A percentile compares a stretch with the other conserved stretches of the same genome.
Conservation (phyloP, 1,139 yeast genomes). For the Geotrichum restrictum region DNA sequence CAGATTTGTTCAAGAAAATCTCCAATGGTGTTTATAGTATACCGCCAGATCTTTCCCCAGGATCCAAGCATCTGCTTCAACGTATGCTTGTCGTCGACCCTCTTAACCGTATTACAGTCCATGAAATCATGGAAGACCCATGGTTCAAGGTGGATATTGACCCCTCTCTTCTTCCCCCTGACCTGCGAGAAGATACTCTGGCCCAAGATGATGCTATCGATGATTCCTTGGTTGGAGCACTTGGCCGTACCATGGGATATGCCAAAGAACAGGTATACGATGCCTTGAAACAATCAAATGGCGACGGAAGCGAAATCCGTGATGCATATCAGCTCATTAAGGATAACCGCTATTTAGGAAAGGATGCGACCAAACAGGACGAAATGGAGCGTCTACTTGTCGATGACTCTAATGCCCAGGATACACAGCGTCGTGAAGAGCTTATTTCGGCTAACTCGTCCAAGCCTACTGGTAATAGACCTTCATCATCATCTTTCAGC, state of each 20-base stretch:
- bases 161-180: conserved; percentile 74
- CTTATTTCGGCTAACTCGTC: conserved; percentile 15
- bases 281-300: conserved; percentile 52
- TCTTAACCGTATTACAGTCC: conserved; percentile 87
- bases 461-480: conserved; percentile 16
- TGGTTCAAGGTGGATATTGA: conserved; percentile 89
- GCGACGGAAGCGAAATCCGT: conserved; percentile 67
- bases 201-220: conserved; percentile 51
- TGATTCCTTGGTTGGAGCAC: conserved; percentile 73
- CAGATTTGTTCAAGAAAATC: conserved; percentile 90
- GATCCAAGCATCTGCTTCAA: conserved; percentile 81
- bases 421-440: conserved; percentile 16
- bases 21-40: conserved; percentile 91
- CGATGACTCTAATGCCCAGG: conserved; percentile 25
- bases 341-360: conserved; percentile 63
- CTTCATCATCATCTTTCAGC: conserved; percentile 22
- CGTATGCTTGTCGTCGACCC: conserved; percentile 97
- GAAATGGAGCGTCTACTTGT: conserved; percentile 37
- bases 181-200: conserved; percentile 33
- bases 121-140: conserved; percentile 89
- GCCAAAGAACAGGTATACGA: conserved; percentile 80
- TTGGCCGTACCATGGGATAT: conserved; percentile 88
- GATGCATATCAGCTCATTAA: conserved; percentile 88
- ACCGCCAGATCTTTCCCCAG: conserved; percentile 83
- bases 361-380: conserved; percentile 28